These are phyloP conservation scores for Mycena latifolia DNA, from an alignment of 768 basidiomycete species.

Conservation along the genomic window DNA sequence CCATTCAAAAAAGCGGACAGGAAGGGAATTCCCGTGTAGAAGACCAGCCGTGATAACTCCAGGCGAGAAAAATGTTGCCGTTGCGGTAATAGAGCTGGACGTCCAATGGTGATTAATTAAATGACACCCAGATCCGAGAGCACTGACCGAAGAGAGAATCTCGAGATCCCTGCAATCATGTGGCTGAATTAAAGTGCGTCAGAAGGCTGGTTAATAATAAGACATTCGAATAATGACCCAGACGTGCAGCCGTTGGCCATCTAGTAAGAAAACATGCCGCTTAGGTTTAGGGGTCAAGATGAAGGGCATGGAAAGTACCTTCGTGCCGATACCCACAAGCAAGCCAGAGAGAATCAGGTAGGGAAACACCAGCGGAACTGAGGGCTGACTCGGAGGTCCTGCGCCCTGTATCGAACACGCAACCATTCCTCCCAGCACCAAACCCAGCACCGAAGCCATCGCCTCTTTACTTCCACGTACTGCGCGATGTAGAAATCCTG, in stretches of 20 bases:
- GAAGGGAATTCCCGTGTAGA: conserved; percentile 45
- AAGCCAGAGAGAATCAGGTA: conserved; percentile 61
- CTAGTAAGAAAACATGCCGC: conserved; percentile 47
- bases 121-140: background rate
- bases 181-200: conserved; percentile 52
- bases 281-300: background rate
- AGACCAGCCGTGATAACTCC: conserved; percentile 59
- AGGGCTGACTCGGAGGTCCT: conserved; percentile 44
- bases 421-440: conserved; percentile 62
- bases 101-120: conserved; percentile 26
- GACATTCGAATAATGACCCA: conserved; percentile 53
- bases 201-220: background rate
- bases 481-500: conserved; percentile 69
- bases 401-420: conserved; percentile 55
- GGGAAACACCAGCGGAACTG: conserved; percentile 41
- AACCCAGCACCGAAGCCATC: conserved; percentile 55
- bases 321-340: conserved; percentile 70
- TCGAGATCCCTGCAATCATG: conserved; percentile 72
- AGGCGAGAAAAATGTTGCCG: conserved; percentile 64
- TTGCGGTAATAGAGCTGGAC: conserved; percentile 66
- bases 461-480: conserved; percentile 59
- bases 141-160: conserved; percentile 64
- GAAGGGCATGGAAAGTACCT: conserved; percentile 48
- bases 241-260: conserved; percentile 75
- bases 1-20: conserved; percentile 51